A percentile compares a stretch with the other conserved stretches of the same genome.
These are phyloP conservation scores for Yarrowia divulgata DNA, from an alignment of 805 yeast species.

Conservation along the genomic window DNA sequence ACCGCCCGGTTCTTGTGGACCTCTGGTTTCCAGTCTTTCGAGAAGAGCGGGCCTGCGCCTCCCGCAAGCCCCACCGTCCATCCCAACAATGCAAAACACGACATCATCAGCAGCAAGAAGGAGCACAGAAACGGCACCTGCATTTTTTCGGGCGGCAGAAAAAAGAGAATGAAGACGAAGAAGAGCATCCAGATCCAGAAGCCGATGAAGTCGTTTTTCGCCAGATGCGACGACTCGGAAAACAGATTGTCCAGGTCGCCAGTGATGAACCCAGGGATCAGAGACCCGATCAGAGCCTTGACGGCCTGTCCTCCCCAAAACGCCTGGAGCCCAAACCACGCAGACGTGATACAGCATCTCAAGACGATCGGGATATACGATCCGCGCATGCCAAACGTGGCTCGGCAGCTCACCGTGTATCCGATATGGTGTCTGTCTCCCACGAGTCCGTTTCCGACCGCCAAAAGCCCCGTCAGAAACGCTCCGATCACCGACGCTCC, in stretches of 20 bases:
- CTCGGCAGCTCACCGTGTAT: conserved; percentile 56
- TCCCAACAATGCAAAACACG: conserved; percentile 45
- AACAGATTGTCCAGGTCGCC: conserved; percentile 53
- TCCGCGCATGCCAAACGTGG: conserved; percentile 58
- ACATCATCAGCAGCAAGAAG: conserved; percentile 50
- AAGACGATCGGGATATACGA: conserved; percentile 55
- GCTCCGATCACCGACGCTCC: conserved; percentile 55
- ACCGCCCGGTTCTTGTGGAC: conserved; percentile 47
- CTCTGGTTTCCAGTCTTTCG: conserved; percentile 40
- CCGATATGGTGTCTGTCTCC: conserved; percentile 61
- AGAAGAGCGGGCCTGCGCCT: conserved; percentile 44
- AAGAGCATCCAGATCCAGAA: conserved; percentile 52
- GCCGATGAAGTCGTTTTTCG: conserved; percentile 53
- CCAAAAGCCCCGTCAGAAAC: conserved; percentile 53
- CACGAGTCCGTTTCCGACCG: conserved; percentile 56
- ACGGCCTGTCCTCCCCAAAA: conserved; percentile 58
- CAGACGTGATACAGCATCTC: conserved; percentile 56
- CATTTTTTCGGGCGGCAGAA: conserved; percentile 46
- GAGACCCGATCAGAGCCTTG: conserved; percentile 52
- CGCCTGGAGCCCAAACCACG: conserved; percentile 58
- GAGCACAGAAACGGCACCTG: conserved; percentile 52
- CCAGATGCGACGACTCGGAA: conserved; percentile 51
- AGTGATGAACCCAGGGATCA: conserved; percentile 51
- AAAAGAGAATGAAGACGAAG: conserved; percentile 26
- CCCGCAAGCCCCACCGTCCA: conserved; percentile 46